Evolutionary conservation across 441 rosid genomes (phyloP), one percentile per base, ranked within the genome.

Genomic region (Manihot esculenta): DNA sequence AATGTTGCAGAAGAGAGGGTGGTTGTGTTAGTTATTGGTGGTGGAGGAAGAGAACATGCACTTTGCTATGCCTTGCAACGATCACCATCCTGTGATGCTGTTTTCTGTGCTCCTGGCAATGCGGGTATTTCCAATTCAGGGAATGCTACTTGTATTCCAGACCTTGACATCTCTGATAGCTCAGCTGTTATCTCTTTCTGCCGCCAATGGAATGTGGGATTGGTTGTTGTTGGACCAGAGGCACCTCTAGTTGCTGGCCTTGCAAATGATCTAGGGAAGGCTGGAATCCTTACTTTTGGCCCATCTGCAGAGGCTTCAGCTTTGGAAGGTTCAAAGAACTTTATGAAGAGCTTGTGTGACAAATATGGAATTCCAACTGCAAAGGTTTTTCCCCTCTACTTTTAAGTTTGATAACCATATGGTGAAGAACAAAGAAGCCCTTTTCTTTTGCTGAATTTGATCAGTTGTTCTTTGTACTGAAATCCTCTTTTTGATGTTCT

Each of bases 31-130:
- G 97, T 94, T 62, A 88, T 94, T 62, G 99, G 99, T 66, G 97
- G 96, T 77, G 97, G 99, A 72, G 99, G 97, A 27, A 87, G 97
- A 83, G 99, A 94, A 51, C 97, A 94, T 69, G 94, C 99, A 0
- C 94, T 94, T 60, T 94, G 96, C 82, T 84, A 86, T 66, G 93
- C 95, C 21, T 76, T 92, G 84, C 82, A 84, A 68, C 90, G 86
- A 53, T 92, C 98, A 33, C 84, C 89, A 1, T 85, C 94, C 2
- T 90, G 98, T 64, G 86, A 80, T 42, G 74, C 85, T 41, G 93
- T 94, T 41, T 84, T 90, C 68, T 94, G 97, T 65, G 94, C 97
- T 15, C 97, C 99, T 63, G 99, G 97, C 51, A 92, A 94, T 80
- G 85, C 84, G 0, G 98, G 99, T 71, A 94, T 94, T 66, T 77